These are phyloP conservation scores for Peronospora destructor DNA, from an alignment of 352 stramenopile species.

Conservation along the genomic window DNA sequence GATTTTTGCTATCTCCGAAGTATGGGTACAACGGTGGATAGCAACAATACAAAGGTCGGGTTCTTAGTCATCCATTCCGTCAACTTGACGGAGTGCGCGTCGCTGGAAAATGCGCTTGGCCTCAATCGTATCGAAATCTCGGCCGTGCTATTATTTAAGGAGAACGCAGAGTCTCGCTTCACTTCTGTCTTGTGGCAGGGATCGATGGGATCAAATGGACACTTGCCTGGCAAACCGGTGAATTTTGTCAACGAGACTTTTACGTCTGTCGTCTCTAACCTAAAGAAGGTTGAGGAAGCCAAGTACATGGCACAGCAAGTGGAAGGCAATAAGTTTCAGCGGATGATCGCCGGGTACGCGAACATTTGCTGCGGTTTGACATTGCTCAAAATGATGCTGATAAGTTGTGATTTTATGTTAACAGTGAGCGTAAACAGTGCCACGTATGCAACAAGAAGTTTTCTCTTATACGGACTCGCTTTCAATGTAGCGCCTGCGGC, in stretches of 20 bases:
- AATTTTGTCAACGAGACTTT: slow-evolving; percentile 52
- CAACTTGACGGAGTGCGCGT: slow-evolving; percentile 43
- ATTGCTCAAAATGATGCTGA: slow-evolving; percentile 3
- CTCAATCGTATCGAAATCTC: slow-evolving; percentile 49
- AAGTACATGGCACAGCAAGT: slow-evolving; percentile 55
- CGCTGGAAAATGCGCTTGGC: slow-evolving; percentile 44
- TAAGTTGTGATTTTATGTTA: slow-evolving; percentile 2
- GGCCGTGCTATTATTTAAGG: slow-evolving; percentile 52
- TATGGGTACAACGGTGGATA: slow-evolving; percentile 42
- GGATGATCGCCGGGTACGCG: slow-evolving; percentile 37
- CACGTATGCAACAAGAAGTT: slow-evolving; percentile 74
- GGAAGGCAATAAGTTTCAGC: slow-evolving; percentile 39
- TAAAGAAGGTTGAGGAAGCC: slow-evolving; percentile 53
- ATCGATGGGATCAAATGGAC: slow-evolving; percentile 32
- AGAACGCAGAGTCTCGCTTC: slow-evolving; percentile 30
- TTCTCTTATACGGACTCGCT: slow-evolving; percentile 49
- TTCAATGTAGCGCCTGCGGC: slow-evolving; percentile 59
- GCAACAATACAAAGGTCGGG: slow-evolving; percentile 38
- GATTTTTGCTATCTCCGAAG: slow-evolving; percentile 57
- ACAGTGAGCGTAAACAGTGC: slow-evolving; percentile 53
- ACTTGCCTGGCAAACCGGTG: slow-evolving; percentile 41
- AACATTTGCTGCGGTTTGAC: neutral
- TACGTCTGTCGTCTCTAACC: slow-evolving; percentile 44
- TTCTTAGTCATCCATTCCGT: slow-evolving; percentile 57
- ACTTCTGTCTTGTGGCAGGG: slow-evolving; percentile 57